These are phyloP conservation scores for Blastocystis hominis DNA, from an alignment of 352 stramenopile species.

Conservation along the genomic window DNA sequence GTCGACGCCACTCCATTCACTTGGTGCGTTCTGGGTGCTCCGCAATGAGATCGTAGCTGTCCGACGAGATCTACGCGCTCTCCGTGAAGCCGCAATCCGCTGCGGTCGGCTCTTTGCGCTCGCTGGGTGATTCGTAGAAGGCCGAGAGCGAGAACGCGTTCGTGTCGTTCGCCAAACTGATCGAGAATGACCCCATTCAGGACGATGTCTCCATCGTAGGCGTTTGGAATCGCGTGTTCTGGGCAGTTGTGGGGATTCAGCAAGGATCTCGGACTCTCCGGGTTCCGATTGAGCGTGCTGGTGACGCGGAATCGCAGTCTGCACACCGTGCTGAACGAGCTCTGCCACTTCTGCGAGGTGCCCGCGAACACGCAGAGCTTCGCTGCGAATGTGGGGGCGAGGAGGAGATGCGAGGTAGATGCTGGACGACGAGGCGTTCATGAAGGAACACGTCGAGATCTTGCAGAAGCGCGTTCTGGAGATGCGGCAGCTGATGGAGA, in stretches of 20 bases:
- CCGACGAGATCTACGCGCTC: constrained; percentile 52
- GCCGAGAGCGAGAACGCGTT: constrained; percentile 16
- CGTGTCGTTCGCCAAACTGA: constrained; percentile 31
- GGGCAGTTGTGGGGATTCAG: constrained; percentile 44
- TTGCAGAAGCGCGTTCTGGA: constrained; percentile 15
- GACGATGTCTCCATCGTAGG: constrained; percentile 46
- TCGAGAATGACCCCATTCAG: constrained; percentile 54
- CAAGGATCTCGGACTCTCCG: constrained; percentile 49
- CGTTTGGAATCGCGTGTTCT: not conserved
- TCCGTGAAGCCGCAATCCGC: constrained; percentile 19
- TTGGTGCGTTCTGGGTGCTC: not conserved
- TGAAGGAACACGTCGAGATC: constrained; percentile 24
- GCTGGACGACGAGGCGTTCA: constrained; percentile 9
- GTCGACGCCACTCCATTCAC: constrained; percentile 36
- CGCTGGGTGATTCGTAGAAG: not conserved
- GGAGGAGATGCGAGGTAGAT: not conserved
- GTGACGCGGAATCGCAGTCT: constrained; percentile 25
- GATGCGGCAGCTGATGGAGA: constrained; percentile 35
- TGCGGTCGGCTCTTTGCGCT: not conserved
- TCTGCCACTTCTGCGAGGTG: constrained; percentile 47
- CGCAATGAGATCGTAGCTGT: not conserved
- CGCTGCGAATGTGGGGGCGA: not conserved
- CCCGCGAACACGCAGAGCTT: constrained; percentile 41
- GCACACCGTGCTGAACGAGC: constrained; percentile 29
- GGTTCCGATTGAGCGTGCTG: constrained; percentile 42